These are phyloP conservation scores for Calonectria pteridis DNA, from an alignment of 2,329 filamentous ascomycete species.

Conservation along the genomic window DNA sequence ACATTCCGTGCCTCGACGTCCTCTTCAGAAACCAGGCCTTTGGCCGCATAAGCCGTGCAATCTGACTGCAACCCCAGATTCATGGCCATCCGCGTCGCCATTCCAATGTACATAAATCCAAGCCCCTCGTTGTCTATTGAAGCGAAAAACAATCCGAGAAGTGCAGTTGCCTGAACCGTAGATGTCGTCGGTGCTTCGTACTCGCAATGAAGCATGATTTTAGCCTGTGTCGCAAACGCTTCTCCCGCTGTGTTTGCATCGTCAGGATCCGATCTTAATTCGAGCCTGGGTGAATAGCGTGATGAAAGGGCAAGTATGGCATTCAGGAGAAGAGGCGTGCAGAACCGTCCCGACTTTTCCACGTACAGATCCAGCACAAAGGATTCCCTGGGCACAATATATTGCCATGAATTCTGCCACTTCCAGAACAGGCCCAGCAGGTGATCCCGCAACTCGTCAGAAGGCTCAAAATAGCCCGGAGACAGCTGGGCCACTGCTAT, in stretches of 20 bases:
- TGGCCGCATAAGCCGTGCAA: slow-evolving; percentile 39
- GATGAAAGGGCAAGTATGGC: slow-evolving; percentile 27
- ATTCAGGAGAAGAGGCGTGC: slow-evolving; percentile 23
- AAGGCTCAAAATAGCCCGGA: slow-evolving; percentile 11
- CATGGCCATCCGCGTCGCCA: slow-evolving; percentile 28
- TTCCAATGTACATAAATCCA: slow-evolving; percentile 23
- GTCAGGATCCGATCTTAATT: slow-evolving; percentile 18
- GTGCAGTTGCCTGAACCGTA: slow-evolving; percentile 26
- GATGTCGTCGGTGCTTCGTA: slow-evolving; percentile 24
- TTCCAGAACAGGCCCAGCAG: slow-evolving; percentile 24
- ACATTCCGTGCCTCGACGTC: slow-evolving; percentile 19
- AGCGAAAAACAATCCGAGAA: slow-evolving; percentile 7
- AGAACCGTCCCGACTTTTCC: slow-evolving; percentile 21
- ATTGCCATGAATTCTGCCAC: slow-evolving; percentile 33
- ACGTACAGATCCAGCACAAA: slow-evolving; percentile 21
- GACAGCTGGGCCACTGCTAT: slow-evolving; percentile 9
- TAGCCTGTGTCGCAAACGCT: slow-evolving; percentile 24
- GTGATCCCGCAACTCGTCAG: slow-evolving; percentile 24
- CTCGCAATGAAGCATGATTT: slow-evolving; percentile 26
- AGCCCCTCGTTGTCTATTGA: slow-evolving; percentile 20
- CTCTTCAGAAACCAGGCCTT: slow-evolving; percentile 9
- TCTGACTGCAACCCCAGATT: slow-evolving; percentile 28
- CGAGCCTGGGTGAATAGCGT: slow-evolving; percentile 15
- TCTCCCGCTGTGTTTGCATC: slow-evolving; percentile 27
- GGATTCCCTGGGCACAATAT: slow-evolving; percentile 19